Conservation (phyloP, 2,329 filamentous ascomycete genomes). For the Phyllosticta citriasiana region DNA sequence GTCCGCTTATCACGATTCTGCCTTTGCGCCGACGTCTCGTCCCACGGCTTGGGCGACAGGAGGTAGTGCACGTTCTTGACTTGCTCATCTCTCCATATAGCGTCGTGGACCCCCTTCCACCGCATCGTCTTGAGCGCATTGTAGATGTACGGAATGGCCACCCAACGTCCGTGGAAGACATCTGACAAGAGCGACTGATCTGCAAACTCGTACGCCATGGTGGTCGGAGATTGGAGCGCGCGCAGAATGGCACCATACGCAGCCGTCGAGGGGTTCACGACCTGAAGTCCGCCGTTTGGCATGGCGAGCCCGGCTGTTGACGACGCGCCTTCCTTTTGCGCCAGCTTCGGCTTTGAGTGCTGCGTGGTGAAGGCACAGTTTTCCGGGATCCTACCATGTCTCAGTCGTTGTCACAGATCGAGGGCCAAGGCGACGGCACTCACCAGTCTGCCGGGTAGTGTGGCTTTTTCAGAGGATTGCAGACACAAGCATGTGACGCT, state of each 20-base stretch:
- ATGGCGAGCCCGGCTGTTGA: constrained; percentile 44
- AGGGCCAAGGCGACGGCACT: neutral
- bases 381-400: constrained; percentile 34
- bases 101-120: constrained; percentile 45
- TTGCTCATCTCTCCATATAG: constrained; percentile 50
- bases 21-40: constrained; percentile 38
- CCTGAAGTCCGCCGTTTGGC: constrained; percentile 51
- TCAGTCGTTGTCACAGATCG: neutral
- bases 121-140: constrained; percentile 53
- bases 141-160: constrained; percentile 49
- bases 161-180: constrained; percentile 48
- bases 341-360: constrained; percentile 39
- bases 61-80: constrained; percentile 57
- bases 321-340: constrained; percentile 43
- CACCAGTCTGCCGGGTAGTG: constrained; percentile 72
- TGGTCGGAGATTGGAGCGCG: constrained; percentile 36
- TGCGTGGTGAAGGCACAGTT: constrained; percentile 55
- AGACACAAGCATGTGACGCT: constrained; percentile 74
- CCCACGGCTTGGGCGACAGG: constrained; percentile 53
- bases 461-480: constrained; percentile 67
- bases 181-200: constrained; percentile 51
- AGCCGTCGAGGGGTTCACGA: constrained; percentile 47
- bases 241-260: constrained; percentile 43
- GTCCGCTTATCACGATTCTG: constrained; percentile 12
- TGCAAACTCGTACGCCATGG: constrained; percentile 47